Base-by-base conservation (phyloP, 805 yeast species). In the Crinitomyces ghanaensis region DNA sequence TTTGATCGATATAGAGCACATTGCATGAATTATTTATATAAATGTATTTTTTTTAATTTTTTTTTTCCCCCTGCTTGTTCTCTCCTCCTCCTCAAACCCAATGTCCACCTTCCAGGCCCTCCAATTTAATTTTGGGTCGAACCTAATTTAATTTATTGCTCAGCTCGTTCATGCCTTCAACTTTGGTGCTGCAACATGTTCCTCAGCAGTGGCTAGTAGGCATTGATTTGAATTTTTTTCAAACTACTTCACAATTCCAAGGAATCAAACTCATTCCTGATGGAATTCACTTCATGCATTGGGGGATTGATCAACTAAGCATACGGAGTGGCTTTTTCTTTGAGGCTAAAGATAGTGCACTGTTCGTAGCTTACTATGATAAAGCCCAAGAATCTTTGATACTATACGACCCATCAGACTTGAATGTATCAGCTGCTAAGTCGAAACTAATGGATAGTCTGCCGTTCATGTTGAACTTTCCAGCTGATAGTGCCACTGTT, bases 241-340 rank as follows among this genome's bases (percentile, higher is more conserved):
- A 55, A 22, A 46, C 66, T 6, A 62, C 59, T 17, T 38, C 50
- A 6, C 35, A 53, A 2, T 54, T 70, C 16, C 56, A 51, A 36
- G 82, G 82, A 1, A 60, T 76, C 40, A 72, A 72, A 41, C 50
- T 54, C 12, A 54, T 76, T 3, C 63, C 70, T 0, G 37, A 49
- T 3, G 82, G 82, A 0, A 30, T 63, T 0, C 83, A 76, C 49
- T 50, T 72, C 2, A 42, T 75, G 8, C 82, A 76, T 50, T 63
- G 68, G 53, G 66, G 71, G 0, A 51, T 51, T 26, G 52, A 47
- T 32, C 40, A 46, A 4, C 33, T 45, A 25, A 70, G 59, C 43
- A 51, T 57, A 43, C 58, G 63, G 36, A 42, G 49, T 35, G 77
- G 76, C 3, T 28, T 27, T 19, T 40, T 37, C 50, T 49, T 45